These are phyloP conservation scores for Kondoa subrosea DNA, from an alignment of 768 basidiomycete species.

Conservation along the genomic window DNA sequence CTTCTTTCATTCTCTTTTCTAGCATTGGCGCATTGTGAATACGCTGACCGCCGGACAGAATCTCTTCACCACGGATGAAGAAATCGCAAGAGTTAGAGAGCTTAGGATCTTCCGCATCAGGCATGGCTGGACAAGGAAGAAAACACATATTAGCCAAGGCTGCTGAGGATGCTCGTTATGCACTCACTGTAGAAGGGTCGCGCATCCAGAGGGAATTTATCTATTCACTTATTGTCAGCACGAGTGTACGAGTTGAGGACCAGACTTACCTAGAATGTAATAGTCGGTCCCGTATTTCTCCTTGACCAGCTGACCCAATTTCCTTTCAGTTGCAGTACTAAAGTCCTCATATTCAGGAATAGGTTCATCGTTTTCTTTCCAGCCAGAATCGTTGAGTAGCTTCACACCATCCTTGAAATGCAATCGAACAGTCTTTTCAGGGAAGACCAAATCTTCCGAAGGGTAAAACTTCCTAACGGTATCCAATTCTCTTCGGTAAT, in stretches of 20 bases:
- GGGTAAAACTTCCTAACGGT: slow-evolving; percentile 70
- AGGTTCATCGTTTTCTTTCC: slow-evolving; percentile 19
- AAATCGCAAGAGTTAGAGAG: slow-evolving; percentile 98
- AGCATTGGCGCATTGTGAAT: slow-evolving; percentile 75
- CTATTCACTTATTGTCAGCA: slow-evolving; percentile 28
- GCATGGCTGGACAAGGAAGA: slow-evolving; percentile 45
- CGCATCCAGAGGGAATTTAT: slow-evolving; percentile 87
- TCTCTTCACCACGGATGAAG: slow-evolving; percentile 98
- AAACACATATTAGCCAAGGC: slow-evolving; percentile 29
- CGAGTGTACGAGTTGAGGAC: background rate
- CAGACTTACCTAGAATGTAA: slow-evolving; percentile 50
- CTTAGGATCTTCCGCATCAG: slow-evolving; percentile 75
- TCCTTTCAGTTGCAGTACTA: slow-evolving; percentile 92
- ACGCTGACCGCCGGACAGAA: slow-evolving; percentile 90
- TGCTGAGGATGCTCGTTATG: too few relatives aligned
- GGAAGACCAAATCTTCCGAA: slow-evolving; percentile 37
- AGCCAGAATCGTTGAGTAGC: slow-evolving; percentile 19
- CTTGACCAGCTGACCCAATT: slow-evolving; percentile 69
- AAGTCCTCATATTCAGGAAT: slow-evolving; percentile 73
- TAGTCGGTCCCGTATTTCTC: slow-evolving; percentile 85
- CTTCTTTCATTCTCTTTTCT: slow-evolving; percentile 61
- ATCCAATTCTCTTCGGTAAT: slow-evolving; percentile 63
- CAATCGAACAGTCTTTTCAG: slow-evolving; percentile 19
- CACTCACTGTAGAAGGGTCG: slow-evolving; percentile 69
- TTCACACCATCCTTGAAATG: slow-evolving; percentile 21